Conservation (phyloP, 192 early-diverging fungal genomes). For the Coemansia sp. region DNA sequence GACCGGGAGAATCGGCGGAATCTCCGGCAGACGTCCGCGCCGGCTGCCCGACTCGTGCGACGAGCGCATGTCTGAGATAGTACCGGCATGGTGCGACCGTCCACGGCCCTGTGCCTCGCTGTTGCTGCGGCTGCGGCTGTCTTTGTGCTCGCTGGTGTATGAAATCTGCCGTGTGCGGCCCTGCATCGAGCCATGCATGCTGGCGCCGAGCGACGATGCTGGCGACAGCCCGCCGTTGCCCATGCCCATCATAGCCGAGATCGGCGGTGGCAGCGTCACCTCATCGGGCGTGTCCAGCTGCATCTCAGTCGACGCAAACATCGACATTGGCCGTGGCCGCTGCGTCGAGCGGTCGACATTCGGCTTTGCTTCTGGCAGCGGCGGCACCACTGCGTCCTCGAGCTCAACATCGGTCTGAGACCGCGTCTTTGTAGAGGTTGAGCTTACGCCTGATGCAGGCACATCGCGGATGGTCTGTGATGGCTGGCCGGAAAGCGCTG, state of each 20-base stretch:
- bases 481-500: constrained; percentile 36
- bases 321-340: constrained; percentile 51
- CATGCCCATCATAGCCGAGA: constrained; percentile 40
- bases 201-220: constrained; percentile 40
- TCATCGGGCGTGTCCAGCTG: constrained; percentile 29
- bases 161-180: constrained; percentile 24
- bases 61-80: neutral
- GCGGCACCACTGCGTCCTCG: constrained; percentile 17
- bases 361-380: constrained; percentile 8
- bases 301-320: constrained; percentile 55
- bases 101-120: constrained; percentile 29
- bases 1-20: constrained; percentile 43
- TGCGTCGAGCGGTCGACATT: constrained; percentile 4
- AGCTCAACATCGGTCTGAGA: constrained; percentile 29
- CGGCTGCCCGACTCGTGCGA: constrained; percentile 18
- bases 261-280: constrained; percentile 32
- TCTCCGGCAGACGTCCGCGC: constrained; percentile 43
- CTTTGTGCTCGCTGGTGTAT: constrained; percentile 19
- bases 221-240: constrained; percentile 39
- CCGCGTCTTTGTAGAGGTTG: constrained; percentile 23
- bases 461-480: neutral
- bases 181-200: constrained; percentile 7
- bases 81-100: constrained; percentile 4
- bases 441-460: constrained; percentile 26
- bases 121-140: constrained; percentile 36